Evolutionary conservation across 1,139 yeast genomes (phyloP).

Genomic region (Magnusiomyces fungicola): DNA sequence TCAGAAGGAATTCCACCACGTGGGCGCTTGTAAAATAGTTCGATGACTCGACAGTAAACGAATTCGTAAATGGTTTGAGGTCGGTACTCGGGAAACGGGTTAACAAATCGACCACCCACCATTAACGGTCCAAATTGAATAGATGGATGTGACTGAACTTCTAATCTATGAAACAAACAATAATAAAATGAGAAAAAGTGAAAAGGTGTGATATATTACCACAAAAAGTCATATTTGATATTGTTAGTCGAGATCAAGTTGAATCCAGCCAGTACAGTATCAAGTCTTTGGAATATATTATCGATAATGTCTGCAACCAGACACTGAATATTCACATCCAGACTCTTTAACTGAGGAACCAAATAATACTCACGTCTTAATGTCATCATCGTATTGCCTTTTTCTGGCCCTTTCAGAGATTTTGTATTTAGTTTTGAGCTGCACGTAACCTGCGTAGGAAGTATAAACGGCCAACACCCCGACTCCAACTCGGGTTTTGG

Average conservation of each 20-base stretch:
- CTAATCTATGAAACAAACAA: conserved; percentile 22
- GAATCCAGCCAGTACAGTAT: too few species aligned
- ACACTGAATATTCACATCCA: too few species aligned
- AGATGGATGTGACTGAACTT: conserved; percentile 34
- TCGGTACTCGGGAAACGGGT: conserved; percentile 87
- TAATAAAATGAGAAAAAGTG: conserved; percentile 8
- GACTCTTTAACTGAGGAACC: too few species aligned
- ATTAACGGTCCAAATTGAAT: conserved; percentile 37
- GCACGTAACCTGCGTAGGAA: conserved; percentile 59
- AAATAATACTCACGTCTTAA: conserved; percentile 15
- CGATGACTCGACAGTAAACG: conserved; percentile 59
- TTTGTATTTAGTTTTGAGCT: conserved; percentile 47
- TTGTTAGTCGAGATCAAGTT: too few species aligned
- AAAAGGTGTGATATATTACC: too few species aligned
- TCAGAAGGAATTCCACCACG: conserved; percentile 61
- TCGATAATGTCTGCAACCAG: too few species aligned
- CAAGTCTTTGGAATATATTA: too few species aligned
- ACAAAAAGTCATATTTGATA: too few species aligned
- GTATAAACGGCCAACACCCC: conserved; percentile 59
- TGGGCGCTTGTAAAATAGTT: conserved; percentile 56
- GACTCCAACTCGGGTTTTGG: conserved; percentile 37
- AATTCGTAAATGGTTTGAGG: conserved; percentile 88
- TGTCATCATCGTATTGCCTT: conserved; percentile 17
- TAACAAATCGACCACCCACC: conserved; percentile 74
- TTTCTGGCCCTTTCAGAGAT: conserved; percentile 44